Conservation (phyloP, 2,329 filamentous ascomycete genomes). For the Bertia moriformis region DNA sequence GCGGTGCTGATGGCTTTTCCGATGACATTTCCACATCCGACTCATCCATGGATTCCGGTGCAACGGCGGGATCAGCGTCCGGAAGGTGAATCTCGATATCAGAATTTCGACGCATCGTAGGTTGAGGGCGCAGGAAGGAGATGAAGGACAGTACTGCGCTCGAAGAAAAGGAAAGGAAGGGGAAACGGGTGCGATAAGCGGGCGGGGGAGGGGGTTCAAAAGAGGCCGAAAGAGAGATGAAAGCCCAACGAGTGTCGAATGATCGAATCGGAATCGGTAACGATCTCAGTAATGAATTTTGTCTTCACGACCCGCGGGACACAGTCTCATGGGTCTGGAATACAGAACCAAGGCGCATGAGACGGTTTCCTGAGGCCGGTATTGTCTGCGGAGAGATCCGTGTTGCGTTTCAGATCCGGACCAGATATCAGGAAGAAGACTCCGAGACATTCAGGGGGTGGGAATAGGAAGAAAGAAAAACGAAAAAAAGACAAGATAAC, state of each 20-base stretch:
- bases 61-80: slow-evolving; percentile 13
- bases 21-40: slow-evolving; percentile 24
- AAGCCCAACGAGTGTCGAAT: too few species aligned
- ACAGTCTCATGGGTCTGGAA: too few species aligned
- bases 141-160: neutral
- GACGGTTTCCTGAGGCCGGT: too few species aligned
- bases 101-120: slow-evolving; percentile 24
- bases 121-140: neutral
- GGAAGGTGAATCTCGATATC: slow-evolving; percentile 22
- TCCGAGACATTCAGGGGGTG: too few species aligned
- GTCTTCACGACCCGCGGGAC: too few species aligned
- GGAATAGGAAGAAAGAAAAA: slow-evolving; percentile 2
- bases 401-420: slow-evolving; percentile 12
- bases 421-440: slow-evolving; percentile 1
- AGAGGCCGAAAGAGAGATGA: too few species aligned
- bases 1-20: slow-evolving; percentile 17
- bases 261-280: too few species aligned
- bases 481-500: slow-evolving; percentile 4
- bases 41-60: slow-evolving; percentile 9
- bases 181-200: too few species aligned
- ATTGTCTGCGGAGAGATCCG: slow-evolving; percentile 7
- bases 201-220: too few species aligned
- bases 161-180: neutral
- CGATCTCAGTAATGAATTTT: too few species aligned
- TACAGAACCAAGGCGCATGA: too few species aligned